Base-by-base conservation (phyloP, 2,329 filamentous ascomycete genomes). In the Fusarium poae region DNA sequence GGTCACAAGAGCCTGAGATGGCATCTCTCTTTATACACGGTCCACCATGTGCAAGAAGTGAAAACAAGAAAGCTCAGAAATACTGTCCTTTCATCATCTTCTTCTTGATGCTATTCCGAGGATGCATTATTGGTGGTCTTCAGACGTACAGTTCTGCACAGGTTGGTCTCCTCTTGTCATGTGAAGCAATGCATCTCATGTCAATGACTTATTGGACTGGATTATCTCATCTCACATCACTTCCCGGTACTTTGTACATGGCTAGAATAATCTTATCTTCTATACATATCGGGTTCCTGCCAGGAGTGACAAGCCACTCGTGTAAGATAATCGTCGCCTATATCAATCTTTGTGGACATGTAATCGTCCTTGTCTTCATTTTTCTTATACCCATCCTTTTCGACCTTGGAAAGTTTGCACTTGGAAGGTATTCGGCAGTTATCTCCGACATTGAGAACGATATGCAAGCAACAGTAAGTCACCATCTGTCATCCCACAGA, bases 41-140 rank as follows among this genome's bases (percentile, higher is more conserved):
- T 2, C 16, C 32, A 3, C 20, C 29, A 0, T 25, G 27, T 4
- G 6, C 16, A 12, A 27, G 21, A 8, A 27, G 16, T 30, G 15
- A 29, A 2, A 25, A 9, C 2, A 23, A 18, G 1, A 18, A 5
- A 0, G 16, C 15, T 2, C n/a, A 30, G 4, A 59, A 54, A 9
- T 45, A 48, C 1, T 51, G 59, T 21, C 32, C 51, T 4, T 29
- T 73, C n/a, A 29, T 56, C 1, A 16, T 68, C 1, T 73, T 71
- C 45, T 49, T 32, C 3, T 11, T 71, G 16, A 57, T 71, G 42
- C 42, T 72, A 2, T 23, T 67, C 0, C 70, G 70, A 2, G 70
- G 70, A 5, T 39, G 56, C 7, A 29, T 63, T 1, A 62, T 71
- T 2, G 70, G 70, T 0, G 70, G 62, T 1, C 29, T 73, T 11